Conservation (phyloP, 331 rosid species). For the Rhamnella rubrinervis region DNA sequence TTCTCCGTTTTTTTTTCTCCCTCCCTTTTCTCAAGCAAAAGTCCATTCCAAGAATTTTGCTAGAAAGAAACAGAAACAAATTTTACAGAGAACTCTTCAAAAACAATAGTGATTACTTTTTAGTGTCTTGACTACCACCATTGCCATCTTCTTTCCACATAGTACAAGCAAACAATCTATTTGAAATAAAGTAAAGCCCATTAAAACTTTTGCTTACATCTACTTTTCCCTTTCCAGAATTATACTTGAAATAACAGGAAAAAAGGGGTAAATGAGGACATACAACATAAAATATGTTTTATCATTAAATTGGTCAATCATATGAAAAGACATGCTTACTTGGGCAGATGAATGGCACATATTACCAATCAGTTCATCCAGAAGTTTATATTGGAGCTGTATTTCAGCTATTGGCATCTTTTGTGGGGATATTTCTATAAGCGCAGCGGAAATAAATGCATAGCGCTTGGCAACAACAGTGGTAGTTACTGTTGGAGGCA, state of each 20-base stretch:
- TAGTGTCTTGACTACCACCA: too few species aligned
- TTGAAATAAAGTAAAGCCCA: neutral
- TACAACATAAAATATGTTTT: slow-evolving; percentile 1
- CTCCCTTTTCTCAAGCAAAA: too few species aligned
- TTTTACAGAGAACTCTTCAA: too few species aligned
- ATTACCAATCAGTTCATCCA: slow-evolving; percentile 79
- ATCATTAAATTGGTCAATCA: slow-evolving; percentile 19
- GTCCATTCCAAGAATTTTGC: neutral
- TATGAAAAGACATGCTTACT: slow-evolving; percentile 48
- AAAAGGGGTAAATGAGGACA: neutral
- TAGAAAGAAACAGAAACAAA: neutral
- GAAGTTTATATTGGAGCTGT: slow-evolving; percentile 70
- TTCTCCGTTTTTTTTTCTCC: too few species aligned
- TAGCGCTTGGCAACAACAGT: slow-evolving; percentile 87
- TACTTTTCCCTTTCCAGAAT: neutral
- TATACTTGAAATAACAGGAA: neutral
- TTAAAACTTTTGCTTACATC: slow-evolving; percentile 1
- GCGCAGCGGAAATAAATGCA: slow-evolving; percentile 92
- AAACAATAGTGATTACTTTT: too few species aligned
- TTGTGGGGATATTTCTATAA: slow-evolving; percentile 83
- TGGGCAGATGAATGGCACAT: slow-evolving; percentile 99
- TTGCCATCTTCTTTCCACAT: too few species aligned
- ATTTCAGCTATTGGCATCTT: slow-evolving; percentile 78
- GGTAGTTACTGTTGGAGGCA: slow-evolving; percentile 87
- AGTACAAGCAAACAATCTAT: too few species aligned